Evolutionary conservation across 73 alveolate genomes (phyloP), one percentile per base, ranked within the genome.

Genomic region (Tetrahymena malaccensis): DNA sequence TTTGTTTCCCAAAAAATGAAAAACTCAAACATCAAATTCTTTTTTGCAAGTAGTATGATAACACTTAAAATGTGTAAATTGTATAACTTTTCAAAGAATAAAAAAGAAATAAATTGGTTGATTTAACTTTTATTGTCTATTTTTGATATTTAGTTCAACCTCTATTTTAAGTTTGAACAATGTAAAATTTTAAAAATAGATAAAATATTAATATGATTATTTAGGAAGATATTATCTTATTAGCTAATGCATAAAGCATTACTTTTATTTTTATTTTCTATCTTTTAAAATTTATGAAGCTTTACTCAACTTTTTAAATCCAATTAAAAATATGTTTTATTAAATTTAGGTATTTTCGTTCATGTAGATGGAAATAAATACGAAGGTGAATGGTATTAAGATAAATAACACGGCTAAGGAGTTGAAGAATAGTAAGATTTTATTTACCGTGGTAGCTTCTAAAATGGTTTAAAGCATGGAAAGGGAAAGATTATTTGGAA

Each of bases 381-480:
- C 35, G 35, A 96, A 34, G 97, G 97, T 15, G 38, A 96, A 40
- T 96, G 97, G 97, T 43, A 93, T 12, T 70, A 96, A 17, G 97
- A 96, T 96, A 96, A 96, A 38, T n/a, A 96, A 85, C 93, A 93
- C 17, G 97, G 97, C n/a, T 56, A 94, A 8, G 97, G 97, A 2
- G 96, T n/a, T 1, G 97, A 96, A 55, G 95, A 35, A 35, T 96
- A 84, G 43, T 93, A 95, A 35, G 95, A 85, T 43, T 55, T 93
- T 40, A 21, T 25, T 22, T 96, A 83, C 35, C 44, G 84, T 25
- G 97, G 97, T 31, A 17, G 94, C 35, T 96, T 96, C 93, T 34
- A 40, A 22, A 44, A 96, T 94, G 96, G 94, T 70, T 40, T 40
- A 16, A 96, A 96, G 95, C 94, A 96, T 40, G 97, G 97, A 6